Evolutionary conservation across 2,329 filamentous ascomycete species (phyloP).

Genomic region (Botrytis aclada): DNA sequence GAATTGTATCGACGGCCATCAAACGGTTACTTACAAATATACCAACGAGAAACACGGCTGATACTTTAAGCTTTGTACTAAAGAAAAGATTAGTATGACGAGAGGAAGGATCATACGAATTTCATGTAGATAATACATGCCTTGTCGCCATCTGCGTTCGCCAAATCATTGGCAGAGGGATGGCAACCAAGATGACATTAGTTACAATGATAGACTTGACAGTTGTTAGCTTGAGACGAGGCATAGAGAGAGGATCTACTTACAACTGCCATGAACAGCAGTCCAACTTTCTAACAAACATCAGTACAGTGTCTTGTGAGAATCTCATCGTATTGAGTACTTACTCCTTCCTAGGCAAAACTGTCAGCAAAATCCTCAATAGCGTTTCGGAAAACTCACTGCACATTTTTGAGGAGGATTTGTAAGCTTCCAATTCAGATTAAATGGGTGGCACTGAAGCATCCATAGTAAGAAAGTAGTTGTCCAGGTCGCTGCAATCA

Average conservation of each 20-base stretch:
- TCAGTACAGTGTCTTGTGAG: neutral
- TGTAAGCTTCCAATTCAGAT: slow-evolving; percentile 9
- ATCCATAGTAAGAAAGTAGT: neutral
- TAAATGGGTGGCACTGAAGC: neutral
- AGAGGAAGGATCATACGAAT: neutral
- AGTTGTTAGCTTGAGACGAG: neutral
- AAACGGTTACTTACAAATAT: slow-evolving; percentile 22
- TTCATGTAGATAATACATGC: slow-evolving; percentile 4
- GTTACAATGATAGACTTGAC: slow-evolving; percentile 26
- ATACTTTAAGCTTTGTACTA: slow-evolving; percentile 24
- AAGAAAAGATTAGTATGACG: neutral
- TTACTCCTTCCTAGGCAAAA: neutral
- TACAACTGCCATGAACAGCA: slow-evolving; percentile 3
- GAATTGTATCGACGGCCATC: neutral
- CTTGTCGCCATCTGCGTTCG: slow-evolving; percentile 18
- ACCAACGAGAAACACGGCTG: slow-evolving; percentile 22
- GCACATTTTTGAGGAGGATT: neutral
- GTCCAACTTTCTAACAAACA: neutral
- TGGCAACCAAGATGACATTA: slow-evolving; percentile 23
- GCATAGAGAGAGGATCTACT: neutral
- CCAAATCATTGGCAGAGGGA: slow-evolving; percentile 28
- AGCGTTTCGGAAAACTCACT: neutral
- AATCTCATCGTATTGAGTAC: neutral
- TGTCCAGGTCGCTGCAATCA: neutral
- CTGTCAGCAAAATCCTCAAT: neutral